A percentile compares a stretch with the other conserved stretches of the same genome.
These are phyloP conservation scores for Cladorrhinum samala DNA, from an alignment of 495 filamentous ascomycete species.

Conservation along the genomic window DNA sequence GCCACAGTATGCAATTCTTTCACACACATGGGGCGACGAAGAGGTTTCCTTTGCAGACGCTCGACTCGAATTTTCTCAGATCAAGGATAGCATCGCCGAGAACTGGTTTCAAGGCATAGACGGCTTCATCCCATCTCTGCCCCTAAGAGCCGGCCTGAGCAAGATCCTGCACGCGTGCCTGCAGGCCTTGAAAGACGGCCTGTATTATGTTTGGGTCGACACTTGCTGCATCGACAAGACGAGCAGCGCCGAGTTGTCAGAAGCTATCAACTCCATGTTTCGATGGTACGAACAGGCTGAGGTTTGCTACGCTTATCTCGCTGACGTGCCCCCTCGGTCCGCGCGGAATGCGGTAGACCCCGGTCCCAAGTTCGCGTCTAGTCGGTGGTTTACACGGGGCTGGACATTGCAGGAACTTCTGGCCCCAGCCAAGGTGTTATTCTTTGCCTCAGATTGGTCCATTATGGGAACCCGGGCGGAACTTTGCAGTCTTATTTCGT, in stretches of 20 bases:
- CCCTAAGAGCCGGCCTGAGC: background rate
- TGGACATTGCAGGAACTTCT: conserved; percentile 42
- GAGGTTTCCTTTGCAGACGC: conserved; percentile 4
- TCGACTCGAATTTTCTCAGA: background rate
- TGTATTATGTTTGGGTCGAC: conserved; percentile 28
- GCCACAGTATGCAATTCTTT: conserved; percentile 11
- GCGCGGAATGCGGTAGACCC: background rate
- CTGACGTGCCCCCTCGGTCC: conserved; percentile 1
- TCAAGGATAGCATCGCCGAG: background rate
- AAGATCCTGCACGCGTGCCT: conserved; percentile 6
- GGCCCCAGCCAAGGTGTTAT: conserved; percentile 22
- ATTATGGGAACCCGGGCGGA: conserved; percentile 19
- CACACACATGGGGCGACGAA: conserved; percentile 18
- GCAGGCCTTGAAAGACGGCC: conserved; percentile 6
- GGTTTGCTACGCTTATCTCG: conserved; percentile 30
- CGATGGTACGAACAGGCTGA: conserved; percentile 27
- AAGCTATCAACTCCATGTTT: conserved; percentile 41
- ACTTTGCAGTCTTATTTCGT: conserved; percentile 1
- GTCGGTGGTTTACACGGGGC: conserved; percentile 36
- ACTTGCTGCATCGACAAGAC: conserved; percentile 31
- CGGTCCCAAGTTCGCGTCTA: background rate
- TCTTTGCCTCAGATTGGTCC: conserved; percentile 28
- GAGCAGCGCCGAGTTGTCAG: conserved; percentile 24
- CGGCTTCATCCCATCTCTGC: background rate
- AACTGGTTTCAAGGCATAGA: conserved; percentile 8